Base-by-base conservation (phyloP, 352 stramenopile genomes). In the Globisporangium spinosum region DNA sequence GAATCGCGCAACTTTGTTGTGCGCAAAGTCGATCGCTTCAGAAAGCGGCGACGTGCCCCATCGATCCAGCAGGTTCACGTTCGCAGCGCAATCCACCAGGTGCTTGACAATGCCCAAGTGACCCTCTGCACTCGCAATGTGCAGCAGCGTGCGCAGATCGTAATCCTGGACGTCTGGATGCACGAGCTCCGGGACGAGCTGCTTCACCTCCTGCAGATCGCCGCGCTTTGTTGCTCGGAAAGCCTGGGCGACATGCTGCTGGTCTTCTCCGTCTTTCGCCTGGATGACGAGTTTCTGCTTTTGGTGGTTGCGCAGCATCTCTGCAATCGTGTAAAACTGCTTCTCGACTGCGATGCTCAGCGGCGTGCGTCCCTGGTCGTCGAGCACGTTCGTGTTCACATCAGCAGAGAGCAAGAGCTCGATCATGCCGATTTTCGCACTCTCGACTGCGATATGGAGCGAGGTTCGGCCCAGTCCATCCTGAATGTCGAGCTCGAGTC, bases 361-460 rank as follows among this genome's bases (percentile, higher is more conserved):
- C 0, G 87, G 79, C 3, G 83, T 89, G 17, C 85, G 85, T 6
- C 84, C 85, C 6, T 67, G 32, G 3, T 73, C 57, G 61, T 94
- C 87, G 38, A 89, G 67, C 29, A 87, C 70, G 20, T 79, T 84
- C 12, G 73, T 83, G 9, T 83, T 77, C 2, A 90, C 85, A n/a
- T 83, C 83, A 1, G 87, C 85, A 8, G 85, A 93, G 10, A 94
- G 63, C 59, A 94, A 56, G 29, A 94, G 62, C 70, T 94, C 87
- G 60, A 94, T 88, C 47, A 91, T 80, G 7, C 77, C 78, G 7
- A 94, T 35, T 62, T 93, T 83, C 5, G 70, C 76, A 27, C 83
- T 88, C 58, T 93, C 87, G 10, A 93, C 85, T 0, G 87, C 87
- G 9, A 93, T 76, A 62, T 94, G 87, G n/a, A 94, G 75, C 59